phyloP scores from a whole-genome alignment of 176 grass and related monocot genomes.

The Oryza meyeriana region DNA sequence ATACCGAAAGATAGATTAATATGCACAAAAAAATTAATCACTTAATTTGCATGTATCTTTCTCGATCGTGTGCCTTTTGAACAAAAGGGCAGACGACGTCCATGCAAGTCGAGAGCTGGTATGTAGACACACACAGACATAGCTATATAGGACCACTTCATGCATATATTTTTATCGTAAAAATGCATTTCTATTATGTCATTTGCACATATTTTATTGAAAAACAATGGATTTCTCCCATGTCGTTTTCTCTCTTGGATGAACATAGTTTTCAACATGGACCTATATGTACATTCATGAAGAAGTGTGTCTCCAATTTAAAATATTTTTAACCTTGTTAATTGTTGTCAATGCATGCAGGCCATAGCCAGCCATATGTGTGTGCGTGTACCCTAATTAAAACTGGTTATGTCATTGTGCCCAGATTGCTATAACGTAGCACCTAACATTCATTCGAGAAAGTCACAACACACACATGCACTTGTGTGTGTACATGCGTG shows the following conservation, averaged over 20 bases:
- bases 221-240: slow-evolving; percentile 1
- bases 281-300: slow-evolving; percentile 14
- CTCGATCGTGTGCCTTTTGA: not conserved
- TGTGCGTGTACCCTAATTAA: too few relatives aligned
- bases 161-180: not conserved
- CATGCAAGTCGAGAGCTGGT: not conserved
- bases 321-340: not conserved
- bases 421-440: slow-evolving; percentile 15
- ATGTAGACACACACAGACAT: not conserved
- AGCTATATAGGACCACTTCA: not conserved
- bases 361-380: not conserved
- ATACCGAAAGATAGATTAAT: not conserved
- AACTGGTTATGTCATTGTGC: not conserved
- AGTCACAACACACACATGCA: not conserved
- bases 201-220: not conserved
- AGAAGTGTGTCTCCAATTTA: slow-evolving; percentile 14
- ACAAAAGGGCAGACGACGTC: not conserved
- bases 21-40: not conserved
- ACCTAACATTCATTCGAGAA: slow-evolving; percentile 26
- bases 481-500: not conserved
- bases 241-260: slow-evolving; percentile 44
- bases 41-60: not conserved
- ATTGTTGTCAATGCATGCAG: not conserved
- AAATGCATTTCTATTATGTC: not conserved
- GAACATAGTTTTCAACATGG: slow-evolving; percentile 34